Conservation (phyloP, 305 asterid genomes). For the Solanum hybrid region DNA sequence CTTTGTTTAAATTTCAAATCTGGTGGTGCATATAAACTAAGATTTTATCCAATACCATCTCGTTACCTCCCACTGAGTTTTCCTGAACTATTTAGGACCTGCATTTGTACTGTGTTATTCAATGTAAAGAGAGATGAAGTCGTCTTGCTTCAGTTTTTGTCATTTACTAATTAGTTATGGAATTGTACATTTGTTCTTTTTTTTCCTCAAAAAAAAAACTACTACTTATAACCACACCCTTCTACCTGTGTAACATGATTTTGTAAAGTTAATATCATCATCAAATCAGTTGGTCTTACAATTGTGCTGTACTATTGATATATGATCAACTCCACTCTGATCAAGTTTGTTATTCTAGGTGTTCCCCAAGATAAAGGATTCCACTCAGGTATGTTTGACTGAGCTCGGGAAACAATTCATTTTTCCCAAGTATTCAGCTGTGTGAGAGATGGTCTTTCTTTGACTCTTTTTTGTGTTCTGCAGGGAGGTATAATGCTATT, state of each 20-base stretch:
- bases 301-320: background rate
- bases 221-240: background rate
- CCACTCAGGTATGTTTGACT: constrained; percentile 48
- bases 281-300: background rate
- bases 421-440: constrained; percentile 2
- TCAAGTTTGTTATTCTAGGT: constrained; percentile 44
- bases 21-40: background rate
- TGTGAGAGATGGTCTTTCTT: background rate
- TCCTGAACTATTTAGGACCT: background rate
- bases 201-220: background rate
- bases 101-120: background rate
- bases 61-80: background rate
- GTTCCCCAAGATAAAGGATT: constrained; percentile 80
- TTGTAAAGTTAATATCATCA: background rate
- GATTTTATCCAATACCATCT: background rate
- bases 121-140: background rate
- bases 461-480: constrained; percentile 8
- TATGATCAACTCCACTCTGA: constrained; percentile 4
- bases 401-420: constrained; percentile 6
- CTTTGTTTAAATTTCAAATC: background rate
- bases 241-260: background rate
- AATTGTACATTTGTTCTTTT: background rate
- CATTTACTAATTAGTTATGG: background rate
- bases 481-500: constrained; percentile 87
- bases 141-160: background rate